Evolutionary conservation across 225 moss, liverwort and hornwort species (phyloP).

Genomic region (Rhytidiadelphus loreus): DNA sequence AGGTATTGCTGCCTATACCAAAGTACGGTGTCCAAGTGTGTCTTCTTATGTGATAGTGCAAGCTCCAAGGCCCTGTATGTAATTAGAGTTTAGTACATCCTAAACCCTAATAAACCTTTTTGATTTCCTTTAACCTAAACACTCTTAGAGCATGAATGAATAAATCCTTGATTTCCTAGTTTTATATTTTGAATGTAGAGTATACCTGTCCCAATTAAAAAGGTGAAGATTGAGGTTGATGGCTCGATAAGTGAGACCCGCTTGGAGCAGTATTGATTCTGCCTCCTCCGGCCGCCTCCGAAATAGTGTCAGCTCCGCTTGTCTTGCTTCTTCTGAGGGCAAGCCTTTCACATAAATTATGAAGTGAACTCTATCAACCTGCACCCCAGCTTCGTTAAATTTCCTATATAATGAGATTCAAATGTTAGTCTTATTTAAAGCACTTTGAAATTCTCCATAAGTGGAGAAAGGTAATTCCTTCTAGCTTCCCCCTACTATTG

Average conservation of each 20-base stretch:
- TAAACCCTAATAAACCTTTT: background rate
- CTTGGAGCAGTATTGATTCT: slow-evolving; percentile 82
- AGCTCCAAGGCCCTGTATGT: slow-evolving; percentile 71
- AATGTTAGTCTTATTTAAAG: background rate
- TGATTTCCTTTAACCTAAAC: background rate
- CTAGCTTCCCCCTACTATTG: no score
- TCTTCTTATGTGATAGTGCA: slow-evolving; percentile 48
- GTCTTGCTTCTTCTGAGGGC: slow-evolving; percentile 70
- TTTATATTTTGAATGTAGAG: background rate
- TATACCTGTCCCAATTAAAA: slow-evolving; percentile 90
- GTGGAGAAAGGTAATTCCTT: background rate
- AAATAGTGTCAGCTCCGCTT: slow-evolving; percentile 72
- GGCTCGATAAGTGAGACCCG: slow-evolving; percentile 65
- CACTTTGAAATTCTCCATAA: background rate
- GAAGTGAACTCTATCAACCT: slow-evolving; percentile 88
- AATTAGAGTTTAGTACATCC: background rate
- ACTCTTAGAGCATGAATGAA: background rate
- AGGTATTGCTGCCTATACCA: slow-evolving; percentile 67
- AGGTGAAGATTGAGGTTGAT: slow-evolving; percentile 67
- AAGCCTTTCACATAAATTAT: slow-evolving; percentile 59
- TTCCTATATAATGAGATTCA: background rate
- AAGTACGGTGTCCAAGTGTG: slow-evolving; percentile 68
- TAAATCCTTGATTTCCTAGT: background rate
- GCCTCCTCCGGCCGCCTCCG: slow-evolving; percentile 64
- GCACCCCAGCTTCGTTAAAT: background rate